Evolutionary conservation across 345 rosid genomes (phyloP), one percentile per base, ranked within the genome.

Genomic region (Lagerstroemia speciosa): DNA sequence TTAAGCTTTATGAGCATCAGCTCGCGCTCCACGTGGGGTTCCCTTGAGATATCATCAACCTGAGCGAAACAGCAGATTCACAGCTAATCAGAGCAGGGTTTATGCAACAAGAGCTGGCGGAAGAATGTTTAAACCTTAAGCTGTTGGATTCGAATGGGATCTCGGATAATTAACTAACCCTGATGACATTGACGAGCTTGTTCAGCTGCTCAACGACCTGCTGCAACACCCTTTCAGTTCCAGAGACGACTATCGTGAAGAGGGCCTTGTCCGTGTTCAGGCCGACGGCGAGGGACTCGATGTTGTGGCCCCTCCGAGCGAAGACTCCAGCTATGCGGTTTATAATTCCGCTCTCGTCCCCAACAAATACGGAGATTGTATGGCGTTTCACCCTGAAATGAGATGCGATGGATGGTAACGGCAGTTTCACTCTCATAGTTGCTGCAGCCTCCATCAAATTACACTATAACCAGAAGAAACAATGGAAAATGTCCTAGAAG

Each of bases 261-360:
- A 94, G 71, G 38, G 99, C 99, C 82, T 84, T 89, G 80, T 94
- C 96, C 84, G 81, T 86, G 79, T 89, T 89, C 10, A 94, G 76
- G 67, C 99, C 97, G 67, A 94, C 99, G 66, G 97, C 99, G 32
- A 94, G 96, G 26, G 95, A 87, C 84, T 94, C 99, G 22, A 91
- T 94, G 75, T 94, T 94, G 77, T 85, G 91, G n/a, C 97, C 99
- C 68, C 99, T 83, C 78, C 97, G 86, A 1, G 96, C 95, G 76
- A 94, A 94, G 2, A 94, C 99, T 50, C 97, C 99, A 0, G 99
- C 97, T 64, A 94, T 94, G 78, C 97, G 81, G 50, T 94, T 94
- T 64, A 94, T 91, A 84, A 94, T 94, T 45, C 99, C 99, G 72
- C 99, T 94, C 71, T 94, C 99, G 67, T 94, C 97, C 67, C 99